Base-by-base conservation (phyloP, 345 rosid species). In the Eucalyptus victrix region DNA sequence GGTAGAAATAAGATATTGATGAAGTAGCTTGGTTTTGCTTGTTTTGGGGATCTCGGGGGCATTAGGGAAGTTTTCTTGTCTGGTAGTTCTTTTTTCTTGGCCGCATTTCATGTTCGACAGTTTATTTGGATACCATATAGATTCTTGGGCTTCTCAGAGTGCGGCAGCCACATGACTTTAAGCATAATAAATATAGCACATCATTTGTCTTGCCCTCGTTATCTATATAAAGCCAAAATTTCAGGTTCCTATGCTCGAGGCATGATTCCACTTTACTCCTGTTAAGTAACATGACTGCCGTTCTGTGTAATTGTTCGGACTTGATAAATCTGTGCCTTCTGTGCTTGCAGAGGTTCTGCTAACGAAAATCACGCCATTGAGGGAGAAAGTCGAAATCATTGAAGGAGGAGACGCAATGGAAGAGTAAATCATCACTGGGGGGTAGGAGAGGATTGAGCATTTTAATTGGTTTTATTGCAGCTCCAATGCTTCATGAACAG, bases 331-430 rank as follows among this genome's bases (percentile, higher is more conserved):
- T 6, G 11, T 54, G 44, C 32, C 7, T 69, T 76, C 47, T 4
- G 50, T 87, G 72, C 54, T 56, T 89, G 88, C 91, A 90, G 91
- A 90, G 89, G 91, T 90, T 37, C 49, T 90, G 62, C n/a, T 87
- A 42, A 86, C 87, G 3, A 90, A 90, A 86, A 87, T 88, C 28
- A 90, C 90, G 12, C 87, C 91, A 12, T 40, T 90, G 83, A 88
- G 87, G 90, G 90, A 80, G 87, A 90, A 56, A 90, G 90, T 87
- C 19, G 87, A 86, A 80, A 37, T 86, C 30, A 32, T 69, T 23
- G 89, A 80, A 86, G 90, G 88, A 49, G 88, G 85, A 58, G 91
- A 90, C 37, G 85, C 91, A n/a, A 90, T 90, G 90, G 91, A 90
- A 89, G 91, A 90, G 88, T 88, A 72, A 72, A 80, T 76, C 83